phyloP scores from a whole-genome alignment of 225 moss, liverwort and hornwort species.

The Antitrichia curtipendula region DNA sequence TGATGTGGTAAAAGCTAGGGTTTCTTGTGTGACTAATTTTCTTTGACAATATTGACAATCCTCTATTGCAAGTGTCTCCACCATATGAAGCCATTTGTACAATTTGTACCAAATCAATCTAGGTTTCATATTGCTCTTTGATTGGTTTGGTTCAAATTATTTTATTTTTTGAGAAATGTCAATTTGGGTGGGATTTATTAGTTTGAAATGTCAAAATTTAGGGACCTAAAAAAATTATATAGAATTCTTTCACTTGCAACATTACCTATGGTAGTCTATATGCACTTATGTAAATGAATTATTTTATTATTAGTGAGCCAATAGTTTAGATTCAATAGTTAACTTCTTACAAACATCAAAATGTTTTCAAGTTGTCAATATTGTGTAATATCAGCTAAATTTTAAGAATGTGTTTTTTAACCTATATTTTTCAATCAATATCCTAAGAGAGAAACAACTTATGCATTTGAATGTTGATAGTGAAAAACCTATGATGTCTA shows the following conservation, averaged over 20 bases:
- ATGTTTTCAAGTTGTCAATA: too few species aligned
- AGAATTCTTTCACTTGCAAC: background rate
- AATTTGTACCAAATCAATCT: background rate
- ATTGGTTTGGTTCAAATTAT: background rate
- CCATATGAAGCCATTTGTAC: too few species aligned
- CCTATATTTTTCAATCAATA: background rate
- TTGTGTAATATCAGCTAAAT: background rate
- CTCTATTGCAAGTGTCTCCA: background rate
- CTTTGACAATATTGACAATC: background rate
- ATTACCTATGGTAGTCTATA: background rate
- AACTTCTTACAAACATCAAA: background rate
- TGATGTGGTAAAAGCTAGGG: background rate
- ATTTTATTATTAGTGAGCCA: background rate
- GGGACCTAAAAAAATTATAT: background rate
- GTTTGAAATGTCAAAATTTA: background rate
- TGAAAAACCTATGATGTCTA: background rate
- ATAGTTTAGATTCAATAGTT: rapidly evolving
- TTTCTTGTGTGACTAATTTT: background rate
- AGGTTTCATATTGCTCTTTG: background rate
- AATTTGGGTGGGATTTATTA: background rate
- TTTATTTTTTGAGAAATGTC: background rate
- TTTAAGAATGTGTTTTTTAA: background rate
- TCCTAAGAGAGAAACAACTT: background rate
- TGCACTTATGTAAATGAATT: background rate
- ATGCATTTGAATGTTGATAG: background rate